phyloP scores from a whole-genome alignment of 306 rosid species.

The Fragaria iinumae region DNA sequence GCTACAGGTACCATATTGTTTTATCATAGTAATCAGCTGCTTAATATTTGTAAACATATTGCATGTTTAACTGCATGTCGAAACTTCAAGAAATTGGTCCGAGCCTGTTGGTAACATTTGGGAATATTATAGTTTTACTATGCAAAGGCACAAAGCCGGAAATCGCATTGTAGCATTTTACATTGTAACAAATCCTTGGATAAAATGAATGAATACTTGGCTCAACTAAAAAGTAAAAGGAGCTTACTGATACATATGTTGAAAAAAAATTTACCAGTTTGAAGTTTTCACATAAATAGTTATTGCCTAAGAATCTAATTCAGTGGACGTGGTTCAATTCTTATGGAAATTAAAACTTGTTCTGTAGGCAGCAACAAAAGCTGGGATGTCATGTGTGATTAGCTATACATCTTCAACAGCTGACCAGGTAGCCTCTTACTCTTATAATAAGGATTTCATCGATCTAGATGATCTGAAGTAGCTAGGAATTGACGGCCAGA shows the following conservation, averaged over 20 bases:
- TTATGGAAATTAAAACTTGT: constrained; percentile 15
- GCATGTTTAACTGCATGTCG: not conserved
- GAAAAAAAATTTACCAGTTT: not conserved
- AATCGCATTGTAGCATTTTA: no score
- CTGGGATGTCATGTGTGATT: constrained; percentile 89
- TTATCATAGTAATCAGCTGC: not conserved
- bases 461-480: not conserved
- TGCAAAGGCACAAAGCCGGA: not conserved
- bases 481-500: constrained; percentile 8
- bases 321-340: constrained; percentile 6
- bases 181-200: not conserved
- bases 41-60: constrained; percentile 1
- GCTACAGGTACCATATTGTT: constrained; percentile 56
- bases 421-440: constrained; percentile 51
- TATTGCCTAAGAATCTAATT: not conserved
- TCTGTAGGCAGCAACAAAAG: constrained; percentile 78
- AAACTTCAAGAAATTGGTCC: not conserved
- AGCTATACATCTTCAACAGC: constrained; percentile 90
- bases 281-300: constrained; percentile 9
- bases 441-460: not conserved
- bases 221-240: no score
- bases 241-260: not conserved
- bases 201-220: not conserved
- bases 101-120: not conserved
- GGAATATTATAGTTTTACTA: not conserved